Conservation (phyloP, 306 rosid species). For the Purshia tridentata region DNA sequence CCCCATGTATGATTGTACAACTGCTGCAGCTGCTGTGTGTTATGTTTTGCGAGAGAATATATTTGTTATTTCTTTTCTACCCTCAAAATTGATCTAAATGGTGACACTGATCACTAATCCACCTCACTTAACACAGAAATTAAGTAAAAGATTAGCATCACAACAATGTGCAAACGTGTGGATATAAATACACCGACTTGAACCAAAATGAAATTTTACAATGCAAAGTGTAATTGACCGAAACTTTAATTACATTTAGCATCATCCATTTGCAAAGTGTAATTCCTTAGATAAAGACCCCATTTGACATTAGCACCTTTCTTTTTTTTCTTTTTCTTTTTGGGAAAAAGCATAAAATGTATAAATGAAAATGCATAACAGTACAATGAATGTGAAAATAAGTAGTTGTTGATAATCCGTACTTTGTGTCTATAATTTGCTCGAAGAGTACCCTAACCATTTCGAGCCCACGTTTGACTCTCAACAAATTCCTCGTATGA, state of each 20-base stretch:
- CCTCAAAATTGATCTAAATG: not conserved
- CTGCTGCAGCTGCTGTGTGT: not conserved
- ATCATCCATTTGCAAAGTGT: not conserved
- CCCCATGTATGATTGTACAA: not conserved
- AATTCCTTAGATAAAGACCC: not conserved
- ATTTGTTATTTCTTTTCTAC: not conserved
- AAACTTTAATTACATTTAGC: not conserved
- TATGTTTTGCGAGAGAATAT: not conserved
- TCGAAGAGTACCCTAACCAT: conserved; percentile 87
- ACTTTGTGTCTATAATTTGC: conserved; percentile 66
- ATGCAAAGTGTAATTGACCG: not conserved
- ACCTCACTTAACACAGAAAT: not conserved
- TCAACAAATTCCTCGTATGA: conserved; percentile 83
- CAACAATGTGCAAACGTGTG: not conserved
- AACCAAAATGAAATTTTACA: not conserved
- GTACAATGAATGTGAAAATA: not conserved
- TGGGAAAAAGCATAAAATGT: not conserved
- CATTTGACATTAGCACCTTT: not conserved
- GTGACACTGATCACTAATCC: not conserved
- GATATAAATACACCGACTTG: not conserved
- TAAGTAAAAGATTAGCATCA: not conserved
- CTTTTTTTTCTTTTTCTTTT: not conserved
- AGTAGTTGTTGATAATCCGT: conserved; percentile 29
- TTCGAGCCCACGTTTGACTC: conserved; percentile 89
- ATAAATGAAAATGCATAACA: not conserved